phyloP scores from a whole-genome alignment of 306 rosid genomes.

The Dryas alaskensis region DNA sequence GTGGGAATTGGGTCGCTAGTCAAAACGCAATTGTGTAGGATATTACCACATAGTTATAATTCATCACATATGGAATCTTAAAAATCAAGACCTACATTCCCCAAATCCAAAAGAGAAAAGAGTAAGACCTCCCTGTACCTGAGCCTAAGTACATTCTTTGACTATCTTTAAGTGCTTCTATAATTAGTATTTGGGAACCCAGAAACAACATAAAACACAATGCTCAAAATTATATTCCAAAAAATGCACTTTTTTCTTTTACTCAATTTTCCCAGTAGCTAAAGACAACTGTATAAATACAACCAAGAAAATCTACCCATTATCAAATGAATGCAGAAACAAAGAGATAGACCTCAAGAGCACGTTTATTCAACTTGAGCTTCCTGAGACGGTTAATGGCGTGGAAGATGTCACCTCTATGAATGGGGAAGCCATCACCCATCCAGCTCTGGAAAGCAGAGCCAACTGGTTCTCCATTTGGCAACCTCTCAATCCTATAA shows the following conservation, averaged over 20 bases:
- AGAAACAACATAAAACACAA: neutral
- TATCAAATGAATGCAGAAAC: neutral
- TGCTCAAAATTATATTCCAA: neutral
- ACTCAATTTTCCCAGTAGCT: neutral
- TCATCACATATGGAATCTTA: neutral
- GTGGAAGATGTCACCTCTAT: conserved; percentile 70
- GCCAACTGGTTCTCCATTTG: conserved; percentile 51
- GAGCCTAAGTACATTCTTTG: neutral
- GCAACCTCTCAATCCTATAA: conserved; percentile 69
- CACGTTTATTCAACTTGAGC: conserved; percentile 70
- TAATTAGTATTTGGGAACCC: neutral
- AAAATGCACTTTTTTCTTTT: neutral
- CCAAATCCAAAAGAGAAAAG: no score
- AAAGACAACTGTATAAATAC: neutral
- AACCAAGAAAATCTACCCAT: neutral
- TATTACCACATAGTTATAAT: neutral
- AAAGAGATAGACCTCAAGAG: conserved; percentile 65
- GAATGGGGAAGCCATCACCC: conserved; percentile 86
- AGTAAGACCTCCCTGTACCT: neutral
- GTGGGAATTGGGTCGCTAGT: neutral
- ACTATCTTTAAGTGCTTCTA: neutral
- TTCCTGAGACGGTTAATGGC: conserved; percentile 86
- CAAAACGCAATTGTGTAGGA: neutral
- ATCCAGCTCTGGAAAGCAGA: conserved; percentile 84
- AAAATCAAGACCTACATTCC: no score